Base-by-base conservation (phyloP, 441 rosid genomes). In the Populus tomentosa region DNA sequence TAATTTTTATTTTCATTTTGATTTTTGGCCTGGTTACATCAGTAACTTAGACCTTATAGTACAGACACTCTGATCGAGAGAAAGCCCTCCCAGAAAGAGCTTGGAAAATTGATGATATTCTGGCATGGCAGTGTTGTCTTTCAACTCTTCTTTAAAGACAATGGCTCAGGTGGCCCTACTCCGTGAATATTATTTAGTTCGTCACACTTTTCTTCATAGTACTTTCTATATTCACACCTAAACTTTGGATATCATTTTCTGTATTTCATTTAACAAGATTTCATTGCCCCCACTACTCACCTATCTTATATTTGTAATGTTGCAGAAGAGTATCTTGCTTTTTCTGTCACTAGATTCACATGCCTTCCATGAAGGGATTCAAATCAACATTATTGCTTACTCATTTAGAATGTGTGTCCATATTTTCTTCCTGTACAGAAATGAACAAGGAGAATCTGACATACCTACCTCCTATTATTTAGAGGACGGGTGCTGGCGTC, bases 251-350 rank as follows among this genome's bases (percentile, higher is more conserved):
- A 46, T 14, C 56, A 46, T 46, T 46, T 20, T 46, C 56, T 46
- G 4, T 46, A 46, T 46, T 46, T 46, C 56, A 46, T 46, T 46
- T 46, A 46, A 14, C 56, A 46, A 13, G 56, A 46, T 46, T 67
- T 50, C n/a, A 40, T 18, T 75, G 77, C 59, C 36, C 70, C 77
- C 13, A 26, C 23, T 74, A 20, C 23, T 20, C 3, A 11, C 72
- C 72, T 50, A 5, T 50, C 14, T 30, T 23, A 5, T 56, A 32
- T 65, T 77, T 77, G 75, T 77, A 65, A 28, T 71, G 50, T 70
- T 70, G 74, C 79, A 21, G 13, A 38, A 40, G 70, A 63, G 70
- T 74, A 63, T 77, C 79, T 64, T 77, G 53, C 70, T 42, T 46
- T 65, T 23, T 18, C 56, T 71, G 67, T 46, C 75, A 32, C 53